Evolutionary conservation across 768 basidiomycete genomes (phyloP).

Genomic region (Dentipellis fragilis): DNA sequence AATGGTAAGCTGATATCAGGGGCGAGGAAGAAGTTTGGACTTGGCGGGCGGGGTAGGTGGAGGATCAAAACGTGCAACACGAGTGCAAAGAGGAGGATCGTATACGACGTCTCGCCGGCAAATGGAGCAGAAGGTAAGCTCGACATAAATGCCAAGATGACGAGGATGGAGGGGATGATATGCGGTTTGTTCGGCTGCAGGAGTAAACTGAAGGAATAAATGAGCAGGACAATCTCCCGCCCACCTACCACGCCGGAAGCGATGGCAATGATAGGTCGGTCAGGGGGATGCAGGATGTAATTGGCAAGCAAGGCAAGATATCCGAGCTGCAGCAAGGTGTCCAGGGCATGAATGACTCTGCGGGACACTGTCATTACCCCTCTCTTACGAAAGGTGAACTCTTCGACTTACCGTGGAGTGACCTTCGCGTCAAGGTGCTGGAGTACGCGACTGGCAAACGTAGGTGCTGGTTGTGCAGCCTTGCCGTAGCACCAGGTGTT

Average conservation of each 20-base stretch:
- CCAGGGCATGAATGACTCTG: conserved; percentile 36
- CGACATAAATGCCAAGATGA: conserved; percentile 30
- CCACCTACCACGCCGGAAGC: conserved; percentile 16
- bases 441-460: conserved; percentile 1
- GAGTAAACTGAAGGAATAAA: conserved; percentile 30
- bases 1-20: conserved; percentile 33
- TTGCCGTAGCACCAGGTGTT: conserved; percentile 11
- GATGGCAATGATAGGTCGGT: conserved; percentile 17
- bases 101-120: conserved; percentile 31
- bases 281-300: conserved; percentile 26
- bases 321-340: conserved; percentile 26
- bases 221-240: conserved; percentile 28
- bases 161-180: conserved; percentile 27
- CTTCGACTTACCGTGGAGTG: conserved; percentile 34
- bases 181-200: conserved; percentile 22
- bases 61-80: conserved; percentile 32
- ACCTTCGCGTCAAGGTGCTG: conserved; percentile 27
- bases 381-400: neutral
- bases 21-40: conserved; percentile 33
- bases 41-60: conserved; percentile 35
- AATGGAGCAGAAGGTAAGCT: conserved; percentile 33
- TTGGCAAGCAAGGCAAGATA: conserved; percentile 34
- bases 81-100: conserved; percentile 30
- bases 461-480: neutral
- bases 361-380: neutral